A percentile compares a stretch with the other conserved stretches of the same genome.
These are phyloP conservation scores for Sugiyamaella grinbergsii DNA, from an alignment of 1,139 yeast species.

Conservation along the genomic window DNA sequence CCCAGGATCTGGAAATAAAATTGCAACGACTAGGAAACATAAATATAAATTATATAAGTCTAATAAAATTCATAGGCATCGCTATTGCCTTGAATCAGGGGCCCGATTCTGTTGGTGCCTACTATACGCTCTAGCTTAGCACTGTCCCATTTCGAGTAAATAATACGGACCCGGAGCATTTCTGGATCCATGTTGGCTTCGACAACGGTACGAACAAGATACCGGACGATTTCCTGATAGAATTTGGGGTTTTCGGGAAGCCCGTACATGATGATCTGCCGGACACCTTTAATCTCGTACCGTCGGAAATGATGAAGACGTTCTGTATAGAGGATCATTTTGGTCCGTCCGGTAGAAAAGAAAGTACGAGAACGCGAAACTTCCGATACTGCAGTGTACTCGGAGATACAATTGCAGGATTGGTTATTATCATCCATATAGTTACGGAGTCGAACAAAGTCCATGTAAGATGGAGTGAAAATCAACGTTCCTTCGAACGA, in stretches of 20 bases:
- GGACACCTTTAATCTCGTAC: constrained; percentile 83
- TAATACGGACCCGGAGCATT: constrained; percentile 61
- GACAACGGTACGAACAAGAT: constrained; percentile 46
- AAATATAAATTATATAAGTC: no score
- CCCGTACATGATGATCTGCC: constrained; percentile 77
- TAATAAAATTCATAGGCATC: constrained; percentile 69
- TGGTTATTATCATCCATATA: constrained; percentile 64
- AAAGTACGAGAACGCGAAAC: constrained; percentile 69
- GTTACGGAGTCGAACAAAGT: constrained; percentile 76
- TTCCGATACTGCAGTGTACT: constrained; percentile 73
- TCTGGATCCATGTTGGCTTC: constrained; percentile 49
- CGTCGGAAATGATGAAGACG: constrained; percentile 91
- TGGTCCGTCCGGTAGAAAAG: constrained; percentile 64
- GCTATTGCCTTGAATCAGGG: constrained; percentile 65
- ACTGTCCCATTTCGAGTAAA: constrained; percentile 83
- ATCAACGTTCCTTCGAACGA: constrained; percentile 73
- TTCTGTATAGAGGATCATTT: constrained; percentile 82
- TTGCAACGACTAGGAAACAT: no score
- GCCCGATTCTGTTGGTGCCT: constrained; percentile 75
- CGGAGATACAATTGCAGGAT: constrained; percentile 58
- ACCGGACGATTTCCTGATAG: constrained; percentile 71
- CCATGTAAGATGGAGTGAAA: constrained; percentile 84
- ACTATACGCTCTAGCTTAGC: constrained; percentile 78
- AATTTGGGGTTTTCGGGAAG: constrained; percentile 84
- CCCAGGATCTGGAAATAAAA: no score